Percentiles rank a stretch among this genome's conserved stretches.
Conservation (phyloP, 768 basidiomycete species). For the Mycena polygramma region DNA sequence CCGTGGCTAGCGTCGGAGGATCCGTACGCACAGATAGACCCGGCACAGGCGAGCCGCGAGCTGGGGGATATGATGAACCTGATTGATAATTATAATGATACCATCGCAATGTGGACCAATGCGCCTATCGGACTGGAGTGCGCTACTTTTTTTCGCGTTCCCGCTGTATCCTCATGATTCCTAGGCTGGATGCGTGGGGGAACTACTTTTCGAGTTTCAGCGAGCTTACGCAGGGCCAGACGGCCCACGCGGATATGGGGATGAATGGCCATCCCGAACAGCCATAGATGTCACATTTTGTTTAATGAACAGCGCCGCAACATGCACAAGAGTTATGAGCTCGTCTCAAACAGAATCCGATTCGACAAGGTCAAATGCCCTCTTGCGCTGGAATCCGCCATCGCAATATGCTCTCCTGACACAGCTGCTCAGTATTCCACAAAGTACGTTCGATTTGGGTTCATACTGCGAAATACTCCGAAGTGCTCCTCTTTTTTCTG, state of each 20-base stretch:
- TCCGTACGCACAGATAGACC: background rate
- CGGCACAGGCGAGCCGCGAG: slow-evolving; percentile 10
- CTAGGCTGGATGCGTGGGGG: background rate
- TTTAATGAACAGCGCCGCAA: too few species aligned
- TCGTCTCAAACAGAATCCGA: too few species aligned
- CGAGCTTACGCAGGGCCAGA: background rate
- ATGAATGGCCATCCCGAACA: background rate
- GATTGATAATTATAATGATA: slow-evolving; percentile 19
- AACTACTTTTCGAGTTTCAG: background rate
- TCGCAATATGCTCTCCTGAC: too few species aligned
- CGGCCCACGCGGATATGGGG: background rate
- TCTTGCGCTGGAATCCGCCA: too few species aligned
- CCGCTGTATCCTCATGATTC: background rate
- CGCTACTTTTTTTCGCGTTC: background rate
- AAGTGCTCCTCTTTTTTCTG: too few species aligned
- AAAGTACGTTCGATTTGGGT: too few species aligned
- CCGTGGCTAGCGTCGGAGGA: background rate
- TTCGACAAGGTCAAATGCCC: too few species aligned
- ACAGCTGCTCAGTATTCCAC: too few species aligned
- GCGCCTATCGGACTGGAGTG: background rate
- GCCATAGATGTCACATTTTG: too few species aligned
- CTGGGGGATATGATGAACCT: slow-evolving; percentile 19
- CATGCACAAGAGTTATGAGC: too few species aligned
- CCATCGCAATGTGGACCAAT: slow-evolving; percentile 4
- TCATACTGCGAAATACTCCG: too few species aligned